These are phyloP conservation scores for Dipodascus albidus DNA, from an alignment of 805 yeast species.

Conservation along the genomic window DNA sequence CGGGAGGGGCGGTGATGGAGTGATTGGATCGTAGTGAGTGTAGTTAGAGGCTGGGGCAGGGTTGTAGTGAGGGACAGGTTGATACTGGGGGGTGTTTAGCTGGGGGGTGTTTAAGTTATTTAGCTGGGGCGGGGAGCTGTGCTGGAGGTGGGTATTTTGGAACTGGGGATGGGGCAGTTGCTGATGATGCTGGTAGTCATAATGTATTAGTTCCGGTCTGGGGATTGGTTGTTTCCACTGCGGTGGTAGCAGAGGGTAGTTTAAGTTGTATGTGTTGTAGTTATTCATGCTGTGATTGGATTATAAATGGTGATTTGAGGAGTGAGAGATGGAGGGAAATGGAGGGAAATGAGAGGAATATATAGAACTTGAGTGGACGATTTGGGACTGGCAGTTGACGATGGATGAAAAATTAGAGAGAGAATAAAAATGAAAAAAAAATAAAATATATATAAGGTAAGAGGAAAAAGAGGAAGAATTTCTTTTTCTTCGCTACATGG, in stretches of 20 bases:
- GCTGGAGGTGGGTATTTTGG: neutral
- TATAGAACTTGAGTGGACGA: too few species aligned
- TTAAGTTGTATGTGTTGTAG: neutral
- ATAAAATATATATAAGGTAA: neutral
- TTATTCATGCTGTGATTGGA: neutral
- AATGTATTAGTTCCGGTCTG: neutral
- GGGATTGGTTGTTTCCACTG: neutral
- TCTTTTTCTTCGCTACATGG: neutral
- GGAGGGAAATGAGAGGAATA: neutral
- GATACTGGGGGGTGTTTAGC: neutral
- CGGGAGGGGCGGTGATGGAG: neutral
- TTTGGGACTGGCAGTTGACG: too few species aligned
- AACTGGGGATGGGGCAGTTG: neutral
- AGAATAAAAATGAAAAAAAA: neutral
- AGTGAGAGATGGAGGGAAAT: neutral
- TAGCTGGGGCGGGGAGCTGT: neutral
- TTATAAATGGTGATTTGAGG: neutral
- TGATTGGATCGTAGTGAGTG: neutral
- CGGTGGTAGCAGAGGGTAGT: slow-evolving; percentile 1
- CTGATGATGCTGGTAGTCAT: neutral
- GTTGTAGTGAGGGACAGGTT: neutral
- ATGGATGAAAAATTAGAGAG: neutral
- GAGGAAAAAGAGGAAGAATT: neutral
- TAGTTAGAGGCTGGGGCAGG: neutral
- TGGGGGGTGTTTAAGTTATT: neutral